Evolutionary conservation across 2,329 filamentous ascomycete species (phyloP), one percentile per base, ranked within the genome.

Genomic region (Colletotrichum costaricense): DNA sequence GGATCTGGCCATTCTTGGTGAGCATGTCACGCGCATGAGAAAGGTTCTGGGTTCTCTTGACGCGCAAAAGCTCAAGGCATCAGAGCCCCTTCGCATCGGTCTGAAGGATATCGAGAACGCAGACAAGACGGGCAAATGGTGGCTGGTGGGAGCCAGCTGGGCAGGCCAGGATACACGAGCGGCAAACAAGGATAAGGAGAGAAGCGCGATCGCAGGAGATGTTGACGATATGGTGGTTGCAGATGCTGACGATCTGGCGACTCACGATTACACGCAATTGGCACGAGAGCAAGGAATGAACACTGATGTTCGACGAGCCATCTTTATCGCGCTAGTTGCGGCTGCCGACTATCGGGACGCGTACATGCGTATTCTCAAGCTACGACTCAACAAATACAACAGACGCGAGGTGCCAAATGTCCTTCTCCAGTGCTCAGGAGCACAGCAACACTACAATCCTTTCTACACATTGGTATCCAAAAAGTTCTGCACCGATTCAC

Each of bases 111-210:
- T 99, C 64, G 91, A 91, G 75, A 91, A 95, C 74, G 93, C 93
- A 0, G 93, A 96, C 54, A 96, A 93, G 80, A 94, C 93, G 80
- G 97, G 97, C 1, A 98, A 98, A 85, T 99, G 97, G 97, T 99
- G 97, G 97, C 90, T 98, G 24, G 94, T 98, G 5, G 97, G 97
- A 64, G 96, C 97, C n/a, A 98, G 95, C 82, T 98, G 96, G 90
- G 85, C 88, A 4, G 89, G 88, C 28, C 79, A 79, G 33, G 77
- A 78, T 24, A 30, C 55, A 2, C 74, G 75, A 22, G 72, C 66
- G 6, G 65, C 76, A 11, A 77, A 77, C 54, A 57, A 57, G 2
- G 52, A 56, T 49, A 28, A 70, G 65, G 59, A 58, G 16, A n/a
- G 55, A 54, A 28, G 54, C 11, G 55, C n/a, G 46, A 2, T 24